These are phyloP conservation scores for Heliamphora exappendiculata DNA, from an alignment of 148 eudicot species.

Conservation along the genomic window DNA sequence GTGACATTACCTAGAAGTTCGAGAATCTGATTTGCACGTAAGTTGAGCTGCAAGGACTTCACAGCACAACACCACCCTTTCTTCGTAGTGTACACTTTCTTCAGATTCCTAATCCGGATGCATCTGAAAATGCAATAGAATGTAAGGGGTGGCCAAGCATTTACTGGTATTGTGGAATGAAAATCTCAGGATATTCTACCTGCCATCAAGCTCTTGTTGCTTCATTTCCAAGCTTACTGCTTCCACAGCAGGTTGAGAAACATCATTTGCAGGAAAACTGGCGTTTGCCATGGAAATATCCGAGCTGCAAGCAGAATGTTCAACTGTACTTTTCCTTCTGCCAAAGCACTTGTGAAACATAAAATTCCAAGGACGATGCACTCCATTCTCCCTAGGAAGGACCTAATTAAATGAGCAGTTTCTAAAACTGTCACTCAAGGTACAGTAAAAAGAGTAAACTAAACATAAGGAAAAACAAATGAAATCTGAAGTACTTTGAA, in stretches of 20 bases:
- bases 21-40: conserved; percentile 92
- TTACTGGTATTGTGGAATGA: neutral
- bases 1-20: conserved; percentile 70
- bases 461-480: neutral
- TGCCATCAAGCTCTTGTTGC: conserved; percentile 87
- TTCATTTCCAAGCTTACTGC: conserved; percentile 90
- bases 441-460: neutral
- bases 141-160: conserved; percentile 3
- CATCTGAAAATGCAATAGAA: conserved; percentile 53
- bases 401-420: conserved; percentile 36
- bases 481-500: neutral
- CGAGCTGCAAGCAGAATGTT: conserved; percentile 26
- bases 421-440: neutral
- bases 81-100: conserved; percentile 58
- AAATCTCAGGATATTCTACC: conserved; percentile 34
- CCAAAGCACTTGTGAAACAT: conserved; percentile 35
- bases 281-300: conserved; percentile 18
- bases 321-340: conserved; percentile 31
- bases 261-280: conserved; percentile 22
- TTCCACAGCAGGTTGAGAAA: conserved; percentile 43
- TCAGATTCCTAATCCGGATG: conserved; percentile 81
- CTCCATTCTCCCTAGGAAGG: conserved; percentile 53
- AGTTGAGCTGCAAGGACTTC: conserved; percentile 65
- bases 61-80: conserved; percentile 86
- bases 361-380: conserved; percentile 41